A percentile compares a stretch with the other conserved stretches of the same genome.
These are phyloP conservation scores for Collybia sordida DNA, from an alignment of 768 basidiomycete genomes.

Conservation along the genomic window DNA sequence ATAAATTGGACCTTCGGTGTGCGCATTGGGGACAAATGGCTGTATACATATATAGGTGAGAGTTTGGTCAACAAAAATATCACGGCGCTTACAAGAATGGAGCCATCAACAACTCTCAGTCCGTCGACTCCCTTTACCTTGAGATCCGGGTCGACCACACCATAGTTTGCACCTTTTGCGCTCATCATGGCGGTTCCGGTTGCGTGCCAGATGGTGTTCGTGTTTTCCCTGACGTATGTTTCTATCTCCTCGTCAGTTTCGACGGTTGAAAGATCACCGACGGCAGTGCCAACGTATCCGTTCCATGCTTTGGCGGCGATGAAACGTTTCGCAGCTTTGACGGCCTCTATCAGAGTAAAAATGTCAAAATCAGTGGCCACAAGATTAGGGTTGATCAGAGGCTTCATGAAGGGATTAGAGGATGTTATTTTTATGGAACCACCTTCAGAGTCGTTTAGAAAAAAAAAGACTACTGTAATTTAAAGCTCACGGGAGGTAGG, in stretches of 20 bases:
- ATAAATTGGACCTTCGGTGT: conserved; percentile 13
- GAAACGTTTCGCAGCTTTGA: conserved; percentile 24
- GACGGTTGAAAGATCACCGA: conserved; percentile 9
- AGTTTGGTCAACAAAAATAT: not conserved
- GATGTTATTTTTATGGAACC: conserved; percentile 2
- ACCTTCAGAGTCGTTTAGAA: not conserved
- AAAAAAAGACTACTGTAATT: too few species aligned
- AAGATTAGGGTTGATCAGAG: conserved; percentile 45
- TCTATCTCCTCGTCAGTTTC: conserved; percentile 10
- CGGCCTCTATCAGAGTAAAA: conserved; percentile 17
- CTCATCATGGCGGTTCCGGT: conserved; percentile 23
- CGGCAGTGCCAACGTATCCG: conserved; percentile 18
- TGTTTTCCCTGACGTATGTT: conserved; percentile 8
- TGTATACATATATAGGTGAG: not conserved
- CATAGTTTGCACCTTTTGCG: conserved; percentile 13
- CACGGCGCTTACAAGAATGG: conserved; percentile 22
- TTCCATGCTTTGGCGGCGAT: conserved; percentile 22
- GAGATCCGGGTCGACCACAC: conserved; percentile 27
- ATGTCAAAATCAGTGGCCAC: conserved; percentile 23
- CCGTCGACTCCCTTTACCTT: conserved; percentile 23
- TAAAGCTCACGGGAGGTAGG: conserved; percentile 5
- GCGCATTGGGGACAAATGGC: conserved; percentile 12
- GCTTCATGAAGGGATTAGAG: conserved; percentile 15
- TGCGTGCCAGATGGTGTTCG: conserved; percentile 15
- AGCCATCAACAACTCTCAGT: conserved; percentile 27